A percentile compares a stretch with the other conserved stretches of the same genome.
These are phyloP conservation scores for Paramecium sexaurelia DNA, from an alignment of 73 alveolate species.

Conservation along the genomic window DNA sequence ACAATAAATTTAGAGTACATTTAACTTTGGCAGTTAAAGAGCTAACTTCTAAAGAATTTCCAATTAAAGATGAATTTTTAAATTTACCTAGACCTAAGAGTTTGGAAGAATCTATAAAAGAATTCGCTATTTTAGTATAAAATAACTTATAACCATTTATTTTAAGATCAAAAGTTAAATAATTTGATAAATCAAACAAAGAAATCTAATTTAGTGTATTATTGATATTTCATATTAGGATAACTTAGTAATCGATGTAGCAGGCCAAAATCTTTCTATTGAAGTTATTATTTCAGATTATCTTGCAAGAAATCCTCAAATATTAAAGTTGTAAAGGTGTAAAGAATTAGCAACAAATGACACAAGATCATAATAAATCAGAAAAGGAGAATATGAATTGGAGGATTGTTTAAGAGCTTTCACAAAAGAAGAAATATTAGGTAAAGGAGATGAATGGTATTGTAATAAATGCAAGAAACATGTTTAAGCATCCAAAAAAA, in stretches of 20 bases:
- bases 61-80: neutral
- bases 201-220: neutral
- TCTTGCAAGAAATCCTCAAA: neutral
- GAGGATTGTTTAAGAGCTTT: slow-evolving; percentile 89
- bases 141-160: neutral
- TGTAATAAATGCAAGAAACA: slow-evolving; percentile 92
- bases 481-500: slow-evolving; percentile 86
- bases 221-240: neutral
- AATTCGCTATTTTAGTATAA: neutral
- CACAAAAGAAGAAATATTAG: slow-evolving; percentile 87
- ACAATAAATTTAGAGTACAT: neutral
- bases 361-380: neutral
- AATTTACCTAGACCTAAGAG: neutral
- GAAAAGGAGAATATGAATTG: slow-evolving; percentile 38
- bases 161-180: neutral
- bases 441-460: slow-evolving; percentile 92
- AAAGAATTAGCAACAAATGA: neutral
- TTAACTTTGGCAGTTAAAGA: neutral
- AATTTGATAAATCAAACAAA: neutral
- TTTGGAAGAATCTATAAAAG: neutral
- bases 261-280: neutral
- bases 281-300: slow-evolving; percentile 24
- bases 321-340: slow-evolving; percentile 10
- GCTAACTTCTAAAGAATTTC: neutral
- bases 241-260: neutral